These are phyloP conservation scores for Trichoderma endophyticum DNA, from an alignment of 2,329 filamentous ascomycete genomes.

Conservation along the genomic window DNA sequence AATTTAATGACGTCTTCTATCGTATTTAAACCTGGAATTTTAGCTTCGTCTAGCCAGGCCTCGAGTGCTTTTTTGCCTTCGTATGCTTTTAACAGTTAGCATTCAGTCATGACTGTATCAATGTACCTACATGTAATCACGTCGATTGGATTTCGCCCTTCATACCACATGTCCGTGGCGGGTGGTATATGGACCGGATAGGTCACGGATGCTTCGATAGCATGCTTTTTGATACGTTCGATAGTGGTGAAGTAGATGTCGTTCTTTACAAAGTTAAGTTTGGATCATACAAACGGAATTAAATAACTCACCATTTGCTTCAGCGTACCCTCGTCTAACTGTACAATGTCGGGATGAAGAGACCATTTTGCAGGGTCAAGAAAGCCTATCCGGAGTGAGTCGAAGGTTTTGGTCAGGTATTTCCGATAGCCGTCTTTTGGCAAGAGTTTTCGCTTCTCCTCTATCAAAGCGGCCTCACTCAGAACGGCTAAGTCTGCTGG, in stretches of 20 bases:
- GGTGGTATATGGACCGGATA: not conserved
- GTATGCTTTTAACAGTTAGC: not conserved
- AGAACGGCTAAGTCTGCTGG: not conserved
- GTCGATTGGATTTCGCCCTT: not conserved
- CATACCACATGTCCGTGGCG: not conserved
- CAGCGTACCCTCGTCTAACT: not conserved
- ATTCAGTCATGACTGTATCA: not conserved
- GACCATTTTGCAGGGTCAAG: not conserved
- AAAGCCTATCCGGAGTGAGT: not conserved
- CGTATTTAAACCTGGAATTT: not conserved
- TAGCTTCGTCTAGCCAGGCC: not conserved
- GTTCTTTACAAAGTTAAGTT: not conserved
- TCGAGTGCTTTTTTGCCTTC: not conserved
- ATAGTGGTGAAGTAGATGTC: not conserved
- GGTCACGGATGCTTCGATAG: not conserved
- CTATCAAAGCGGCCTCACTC: not conserved
- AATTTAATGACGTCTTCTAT: not conserved
- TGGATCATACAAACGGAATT: not conserved
- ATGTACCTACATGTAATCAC: not conserved
- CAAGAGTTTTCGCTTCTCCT: not conserved
- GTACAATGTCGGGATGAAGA: not conserved
- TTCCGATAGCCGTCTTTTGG: not conserved
- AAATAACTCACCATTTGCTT: not conserved
- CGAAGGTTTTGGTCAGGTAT: not conserved
- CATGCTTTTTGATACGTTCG: not conserved